These are phyloP conservation scores for Brassica hybrid DNA, from an alignment of 441 rosid species.

Conservation along the genomic window DNA sequence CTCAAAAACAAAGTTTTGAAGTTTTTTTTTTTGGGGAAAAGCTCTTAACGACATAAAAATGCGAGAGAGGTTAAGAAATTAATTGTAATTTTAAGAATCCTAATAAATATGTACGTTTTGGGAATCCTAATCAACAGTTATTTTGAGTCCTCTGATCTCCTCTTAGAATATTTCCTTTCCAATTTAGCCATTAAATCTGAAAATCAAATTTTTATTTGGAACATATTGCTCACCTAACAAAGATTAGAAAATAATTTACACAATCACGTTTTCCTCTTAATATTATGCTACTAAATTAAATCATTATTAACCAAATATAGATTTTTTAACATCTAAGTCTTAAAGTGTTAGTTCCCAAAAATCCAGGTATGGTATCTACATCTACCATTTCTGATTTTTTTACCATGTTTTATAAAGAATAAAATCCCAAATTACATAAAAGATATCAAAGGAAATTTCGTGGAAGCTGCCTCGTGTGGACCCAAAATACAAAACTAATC, in stretches of 20 bases:
- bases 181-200: neutral
- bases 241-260: neutral
- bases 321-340: neutral
- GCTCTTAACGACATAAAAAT: neutral
- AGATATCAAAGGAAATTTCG: slow-evolving; percentile 21
- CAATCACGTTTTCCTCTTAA: neutral
- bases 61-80: neutral
- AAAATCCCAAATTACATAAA: slow-evolving; percentile 11
- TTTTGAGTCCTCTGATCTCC: neutral
- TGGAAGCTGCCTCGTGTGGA: slow-evolving; percentile 24
- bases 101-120: neutral
- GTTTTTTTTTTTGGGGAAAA: too few relatives aligned
- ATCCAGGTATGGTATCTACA: slow-evolving; percentile 1
- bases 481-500: slow-evolving; percentile 6
- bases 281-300: neutral
- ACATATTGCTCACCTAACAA: neutral
- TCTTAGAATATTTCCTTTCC: neutral
- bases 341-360: slow-evolving; percentile 10
- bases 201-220: neutral
- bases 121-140: neutral
- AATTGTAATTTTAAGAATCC: neutral
- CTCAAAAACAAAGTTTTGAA: neutral
- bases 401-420: neutral
- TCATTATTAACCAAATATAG: neutral
- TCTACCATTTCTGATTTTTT: neutral